These are phyloP conservation scores for Vinca minor DNA, from an alignment of 257 asterid species.

Conservation along the genomic window DNA sequence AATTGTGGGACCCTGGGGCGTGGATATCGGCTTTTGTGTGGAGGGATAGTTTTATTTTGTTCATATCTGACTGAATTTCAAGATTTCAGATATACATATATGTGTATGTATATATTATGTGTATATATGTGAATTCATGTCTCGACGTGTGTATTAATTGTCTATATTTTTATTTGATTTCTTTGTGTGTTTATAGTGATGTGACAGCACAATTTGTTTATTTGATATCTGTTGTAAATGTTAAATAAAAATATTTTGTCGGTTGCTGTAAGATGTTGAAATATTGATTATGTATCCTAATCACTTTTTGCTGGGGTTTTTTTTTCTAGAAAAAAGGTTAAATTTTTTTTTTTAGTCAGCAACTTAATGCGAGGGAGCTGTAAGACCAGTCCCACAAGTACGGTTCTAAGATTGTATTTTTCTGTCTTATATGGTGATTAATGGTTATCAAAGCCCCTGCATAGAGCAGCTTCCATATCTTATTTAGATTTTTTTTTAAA, in stretches of 20 bases:
- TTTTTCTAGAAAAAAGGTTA: constrained; percentile 9
- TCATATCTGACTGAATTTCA: neutral
- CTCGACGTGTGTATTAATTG: constrained; percentile 4
- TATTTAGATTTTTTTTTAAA: neutral
- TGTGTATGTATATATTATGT: too few species aligned
- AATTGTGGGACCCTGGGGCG: too few species aligned
- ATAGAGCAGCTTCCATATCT: neutral
- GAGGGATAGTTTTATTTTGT: too few species aligned
- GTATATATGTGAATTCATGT: too few species aligned
- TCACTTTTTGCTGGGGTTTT: too few species aligned
- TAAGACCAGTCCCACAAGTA: too few species aligned
- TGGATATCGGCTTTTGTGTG: too few species aligned
- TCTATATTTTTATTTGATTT: constrained; percentile 1
- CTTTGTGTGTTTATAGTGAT: constrained; percentile 28
- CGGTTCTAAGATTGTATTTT: too few species aligned
- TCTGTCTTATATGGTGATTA: too few species aligned
- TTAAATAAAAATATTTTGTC: constrained; percentile 34
- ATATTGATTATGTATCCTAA: constrained; percentile 30
- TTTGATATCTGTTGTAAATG: constrained; percentile 24
- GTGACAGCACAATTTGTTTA: constrained; percentile 41
- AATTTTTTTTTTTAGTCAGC: constrained; percentile 14
- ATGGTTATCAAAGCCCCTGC: too few species aligned
- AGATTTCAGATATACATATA: too few species aligned
- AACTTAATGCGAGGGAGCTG: too few species aligned
- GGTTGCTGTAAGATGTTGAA: constrained; percentile 46